phyloP scores from a whole-genome alignment of 352 stramenopile genomes.

The Aphanomyces invadans region DNA sequence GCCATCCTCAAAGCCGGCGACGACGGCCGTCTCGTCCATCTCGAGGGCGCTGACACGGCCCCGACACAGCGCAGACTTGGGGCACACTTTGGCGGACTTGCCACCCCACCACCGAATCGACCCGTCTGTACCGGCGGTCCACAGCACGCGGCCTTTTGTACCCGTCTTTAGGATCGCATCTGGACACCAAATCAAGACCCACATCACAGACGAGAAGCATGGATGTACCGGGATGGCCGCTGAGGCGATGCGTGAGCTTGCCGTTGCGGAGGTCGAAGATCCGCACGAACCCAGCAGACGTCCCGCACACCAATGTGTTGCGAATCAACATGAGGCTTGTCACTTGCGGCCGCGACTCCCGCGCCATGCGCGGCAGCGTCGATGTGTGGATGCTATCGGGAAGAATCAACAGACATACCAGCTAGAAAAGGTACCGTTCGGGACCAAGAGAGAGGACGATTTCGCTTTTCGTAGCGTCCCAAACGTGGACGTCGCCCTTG shows the following conservation, averaged over 20 bases:
- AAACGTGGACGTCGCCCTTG: constrained; percentile 81
- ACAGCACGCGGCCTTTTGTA: constrained; percentile 78
- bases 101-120: constrained; percentile 83
- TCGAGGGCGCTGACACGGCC: constrained; percentile 69
- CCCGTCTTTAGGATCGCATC: constrained; percentile 74
- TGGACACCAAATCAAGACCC: constrained; percentile 27
- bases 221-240: constrained; percentile 76
- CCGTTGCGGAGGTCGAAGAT: constrained; percentile 80
- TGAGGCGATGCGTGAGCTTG: constrained; percentile 70
- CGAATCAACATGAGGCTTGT: constrained; percentile 84
- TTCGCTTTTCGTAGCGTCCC: constrained; percentile 80
- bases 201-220: constrained; percentile 12
- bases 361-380: constrained; percentile 53
- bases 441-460: constrained; percentile 73
- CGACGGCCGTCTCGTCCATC: constrained; percentile 85
- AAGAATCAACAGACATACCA: background rate
- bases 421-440: no score
- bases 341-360: constrained; percentile 62
- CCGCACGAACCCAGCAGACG: constrained; percentile 78
- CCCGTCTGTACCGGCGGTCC: constrained; percentile 73
- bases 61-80: constrained; percentile 72
- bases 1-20: constrained; percentile 70
- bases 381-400: constrained; percentile 60
- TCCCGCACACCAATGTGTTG: constrained; percentile 81
- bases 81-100: constrained; percentile 80